Evolutionary conservation across 83 land plant species (phyloP).

Genomic region (Isoetes engelmannii): DNA sequence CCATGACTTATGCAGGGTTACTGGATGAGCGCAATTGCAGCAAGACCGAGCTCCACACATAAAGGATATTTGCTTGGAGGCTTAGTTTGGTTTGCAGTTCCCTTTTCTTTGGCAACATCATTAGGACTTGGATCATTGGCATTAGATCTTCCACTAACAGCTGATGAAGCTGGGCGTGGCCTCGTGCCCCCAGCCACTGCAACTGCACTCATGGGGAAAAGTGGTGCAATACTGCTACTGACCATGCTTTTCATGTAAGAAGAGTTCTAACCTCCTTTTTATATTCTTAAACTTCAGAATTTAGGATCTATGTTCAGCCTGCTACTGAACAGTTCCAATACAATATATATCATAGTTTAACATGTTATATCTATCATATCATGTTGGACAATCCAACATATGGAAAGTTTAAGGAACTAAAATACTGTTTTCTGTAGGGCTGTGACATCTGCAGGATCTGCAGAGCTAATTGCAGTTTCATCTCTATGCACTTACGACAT

Average conservation of each 20-base stretch:
- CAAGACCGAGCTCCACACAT: conserved; percentile 94
- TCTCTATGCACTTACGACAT: conserved; percentile 92
- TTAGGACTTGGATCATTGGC: conserved; percentile 93
- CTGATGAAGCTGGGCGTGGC: conserved; percentile 70
- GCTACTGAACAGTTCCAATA: too few species aligned
- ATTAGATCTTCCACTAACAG: conserved; percentile 82
- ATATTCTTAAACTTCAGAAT: too few species aligned
- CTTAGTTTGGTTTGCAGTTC: conserved; percentile 96
- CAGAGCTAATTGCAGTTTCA: conserved; percentile 91
- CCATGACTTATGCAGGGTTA: conserved; percentile 55
- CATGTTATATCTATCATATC: background rate
- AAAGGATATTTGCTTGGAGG: conserved; percentile 96
- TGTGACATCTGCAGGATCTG: conserved; percentile 92
- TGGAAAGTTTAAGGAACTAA: too few species aligned
- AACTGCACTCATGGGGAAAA: conserved; percentile 86
- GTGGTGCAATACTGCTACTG: conserved; percentile 81
- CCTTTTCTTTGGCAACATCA: conserved; percentile 87
- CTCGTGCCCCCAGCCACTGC: conserved; percentile 96
- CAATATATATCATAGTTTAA: too few species aligned
- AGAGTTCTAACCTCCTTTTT: background rate
- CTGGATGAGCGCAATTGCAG: conserved; percentile 98
- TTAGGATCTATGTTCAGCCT: too few species aligned
- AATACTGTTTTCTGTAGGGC: conserved; percentile 49
- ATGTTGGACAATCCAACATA: too few species aligned
- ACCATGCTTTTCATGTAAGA: conserved; percentile 94